Percentiles rank a stretch among this genome's conserved stretches.
phyloP scores from a whole-genome alignment of 345 rosid genomes.

The Erucastrum elatum region DNA sequence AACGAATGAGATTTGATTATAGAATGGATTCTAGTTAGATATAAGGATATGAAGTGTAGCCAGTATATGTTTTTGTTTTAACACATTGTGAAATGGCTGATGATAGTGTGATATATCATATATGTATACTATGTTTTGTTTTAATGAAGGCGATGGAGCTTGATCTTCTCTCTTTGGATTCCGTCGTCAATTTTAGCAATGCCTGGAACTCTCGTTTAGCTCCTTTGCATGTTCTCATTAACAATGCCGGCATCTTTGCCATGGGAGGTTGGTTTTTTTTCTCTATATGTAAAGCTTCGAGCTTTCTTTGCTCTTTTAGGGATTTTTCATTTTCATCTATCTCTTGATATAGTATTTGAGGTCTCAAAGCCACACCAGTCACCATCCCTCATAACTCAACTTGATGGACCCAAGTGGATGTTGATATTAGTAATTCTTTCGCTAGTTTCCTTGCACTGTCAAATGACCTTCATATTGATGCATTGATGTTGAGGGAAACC shows the following conservation, averaged over 20 bases:
- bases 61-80: neutral
- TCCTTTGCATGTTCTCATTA: slow-evolving; percentile 81
- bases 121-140: neutral
- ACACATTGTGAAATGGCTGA: neutral
- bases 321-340: neutral
- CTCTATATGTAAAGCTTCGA: slow-evolving; percentile 6
- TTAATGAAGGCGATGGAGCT: slow-evolving; percentile 81
- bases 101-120: too few species aligned
- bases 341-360: neutral
- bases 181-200: slow-evolving; percentile 67
- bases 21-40: neutral
- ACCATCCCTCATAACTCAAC: neutral
- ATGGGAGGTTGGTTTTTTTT: slow-evolving; percentile 80
- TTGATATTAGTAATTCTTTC: neutral
- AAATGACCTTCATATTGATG: neutral
- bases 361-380: neutral
- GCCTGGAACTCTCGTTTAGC: slow-evolving; percentile 64
- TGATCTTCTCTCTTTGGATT: slow-evolving; percentile 87
- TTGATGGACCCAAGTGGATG: neutral
- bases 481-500: neutral
- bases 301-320: neutral
- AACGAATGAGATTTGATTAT: too few species aligned
- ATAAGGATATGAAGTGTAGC: neutral
- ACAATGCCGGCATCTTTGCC: slow-evolving; percentile 91
- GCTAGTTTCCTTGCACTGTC: neutral